Percentiles rank a stretch among this genome's conserved stretches.
Conservation (phyloP, 352 stramenopile genomes). For the Globisporangium mamillatum region DNA sequence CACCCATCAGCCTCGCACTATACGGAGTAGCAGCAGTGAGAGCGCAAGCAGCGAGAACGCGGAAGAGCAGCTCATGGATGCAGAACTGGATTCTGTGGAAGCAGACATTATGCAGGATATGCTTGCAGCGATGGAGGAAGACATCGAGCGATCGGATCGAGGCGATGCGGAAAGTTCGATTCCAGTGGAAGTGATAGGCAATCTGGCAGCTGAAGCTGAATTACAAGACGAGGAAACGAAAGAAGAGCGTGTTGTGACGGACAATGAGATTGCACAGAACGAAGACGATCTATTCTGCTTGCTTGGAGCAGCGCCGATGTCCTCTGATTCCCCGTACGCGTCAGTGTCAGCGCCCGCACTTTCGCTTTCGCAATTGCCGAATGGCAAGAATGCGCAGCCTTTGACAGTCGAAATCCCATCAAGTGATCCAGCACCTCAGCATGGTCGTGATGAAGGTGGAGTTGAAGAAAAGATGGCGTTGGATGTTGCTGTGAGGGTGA, state of each 20-base stretch:
- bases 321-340: conserved; percentile 1
- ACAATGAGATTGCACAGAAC: conserved; percentile 53
- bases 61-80: conserved; percentile 5
- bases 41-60: conserved; percentile 10
- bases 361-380: not conserved
- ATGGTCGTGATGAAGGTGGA: not conserved
- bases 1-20: not conserved
- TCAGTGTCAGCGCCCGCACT: not conserved
- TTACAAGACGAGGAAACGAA: conserved; percentile 14
- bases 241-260: conserved; percentile 15
- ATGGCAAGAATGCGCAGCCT: not conserved
- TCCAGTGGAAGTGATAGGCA: conserved; percentile 6
- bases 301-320: conserved; percentile 21
- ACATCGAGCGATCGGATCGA: conserved; percentile 6
- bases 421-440: not conserved
- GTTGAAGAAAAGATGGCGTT: not conserved
- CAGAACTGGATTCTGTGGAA: conserved; percentile 5
- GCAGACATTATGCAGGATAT: conserved; percentile 13
- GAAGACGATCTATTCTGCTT: conserved; percentile 58
- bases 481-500: not conserved
- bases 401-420: conserved; percentile 1
- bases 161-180: not conserved
- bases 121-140: conserved; percentile 19
- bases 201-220: not conserved
- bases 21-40: not conserved